phyloP scores from a whole-genome alignment of 331 rosid genomes.

The Quercus tomentella region DNA sequence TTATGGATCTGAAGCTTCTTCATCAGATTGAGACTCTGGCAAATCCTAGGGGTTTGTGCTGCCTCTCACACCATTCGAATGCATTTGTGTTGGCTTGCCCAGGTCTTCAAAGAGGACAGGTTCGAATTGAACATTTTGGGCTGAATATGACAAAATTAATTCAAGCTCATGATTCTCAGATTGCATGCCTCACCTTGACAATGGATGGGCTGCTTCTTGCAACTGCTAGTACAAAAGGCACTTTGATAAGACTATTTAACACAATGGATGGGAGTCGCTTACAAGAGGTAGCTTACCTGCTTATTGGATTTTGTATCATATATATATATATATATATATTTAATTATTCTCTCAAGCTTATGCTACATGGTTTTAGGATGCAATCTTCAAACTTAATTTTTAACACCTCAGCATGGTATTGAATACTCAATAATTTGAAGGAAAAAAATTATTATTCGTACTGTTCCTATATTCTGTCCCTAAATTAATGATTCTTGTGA shows the following conservation, averaged over 20 bases:
- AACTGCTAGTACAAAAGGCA: constrained; percentile 89
- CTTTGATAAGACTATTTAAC: constrained; percentile 90
- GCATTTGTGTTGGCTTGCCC: constrained; percentile 89
- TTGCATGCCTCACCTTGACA: constrained; percentile 80
- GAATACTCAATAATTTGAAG: background rate
- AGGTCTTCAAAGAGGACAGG: constrained; percentile 74
- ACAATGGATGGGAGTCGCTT: constrained; percentile 88
- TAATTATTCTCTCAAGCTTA: constrained; percentile 11
- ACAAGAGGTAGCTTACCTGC: constrained; percentile 69
- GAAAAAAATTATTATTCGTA: background rate
- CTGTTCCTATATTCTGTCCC: background rate
- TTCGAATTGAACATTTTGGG: constrained; percentile 89
- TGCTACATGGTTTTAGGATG: constrained; percentile 1
- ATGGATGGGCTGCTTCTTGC: constrained; percentile 97
- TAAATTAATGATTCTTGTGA: background rate
- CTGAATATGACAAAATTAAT: constrained; percentile 67
- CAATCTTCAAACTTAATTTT: background rate
- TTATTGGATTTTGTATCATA: constrained; percentile 4
- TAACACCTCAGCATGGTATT: background rate
- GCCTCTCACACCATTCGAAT: constrained; percentile 73
- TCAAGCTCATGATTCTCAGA: constrained; percentile 75
- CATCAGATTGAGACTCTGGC: constrained; percentile 81
- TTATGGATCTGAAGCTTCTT: constrained; percentile 80
- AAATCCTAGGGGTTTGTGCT: constrained; percentile 86
- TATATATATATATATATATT: too few species aligned